Percentiles rank a stretch among this genome's conserved stretches.
phyloP scores from a whole-genome alignment of 495 filamentous ascomycete species.

The Hypomontagnella submonticulosa region DNA sequence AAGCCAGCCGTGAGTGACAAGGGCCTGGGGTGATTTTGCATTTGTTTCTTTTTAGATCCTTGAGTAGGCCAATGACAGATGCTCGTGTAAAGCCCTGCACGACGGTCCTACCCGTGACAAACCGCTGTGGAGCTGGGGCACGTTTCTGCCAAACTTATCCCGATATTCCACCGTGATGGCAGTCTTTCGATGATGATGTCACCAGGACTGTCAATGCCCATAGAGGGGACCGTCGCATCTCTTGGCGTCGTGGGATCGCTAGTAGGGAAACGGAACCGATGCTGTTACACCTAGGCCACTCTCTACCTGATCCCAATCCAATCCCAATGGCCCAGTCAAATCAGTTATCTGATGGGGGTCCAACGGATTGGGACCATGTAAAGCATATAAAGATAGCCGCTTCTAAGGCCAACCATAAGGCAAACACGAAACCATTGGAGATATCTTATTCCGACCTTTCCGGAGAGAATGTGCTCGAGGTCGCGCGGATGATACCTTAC shows the following conservation, averaged over 20 bases:
- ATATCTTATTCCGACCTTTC: slow-evolving; percentile 12
- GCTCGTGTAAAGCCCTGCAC: slow-evolving; percentile 16
- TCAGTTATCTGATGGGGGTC: slow-evolving; percentile 9
- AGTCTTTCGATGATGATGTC: slow-evolving; percentile 44
- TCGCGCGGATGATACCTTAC: background rate
- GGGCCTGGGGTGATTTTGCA: slow-evolving; percentile 14
- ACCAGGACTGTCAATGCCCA: slow-evolving; percentile 20
- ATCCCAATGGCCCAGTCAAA: background rate
- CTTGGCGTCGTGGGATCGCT: slow-evolving; percentile 37
- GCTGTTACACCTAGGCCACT: slow-evolving; percentile 5
- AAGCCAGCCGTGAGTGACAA: slow-evolving; percentile 10
- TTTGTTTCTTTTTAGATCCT: slow-evolving; percentile 22
- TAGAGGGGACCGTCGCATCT: slow-evolving; percentile 27
- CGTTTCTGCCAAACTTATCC: slow-evolving; percentile 14
- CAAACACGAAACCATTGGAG: slow-evolving; percentile 11
- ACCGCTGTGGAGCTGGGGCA: slow-evolving; percentile 36
- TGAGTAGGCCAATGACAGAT: slow-evolving; percentile 8
- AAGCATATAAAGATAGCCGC: slow-evolving; percentile 2
- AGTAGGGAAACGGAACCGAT: slow-evolving; percentile 14
- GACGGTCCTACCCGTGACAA: slow-evolving; percentile 40
- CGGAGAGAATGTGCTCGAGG: background rate
- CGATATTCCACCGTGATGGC: slow-evolving; percentile 30
- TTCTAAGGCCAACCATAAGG: slow-evolving; percentile 18
- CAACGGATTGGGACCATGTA: slow-evolving; percentile 18
- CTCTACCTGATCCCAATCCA: slow-evolving; percentile 15